Conservation (phyloP, 1,284 basidiomycete species). For the Apiotrichum veenhuisii region DNA sequence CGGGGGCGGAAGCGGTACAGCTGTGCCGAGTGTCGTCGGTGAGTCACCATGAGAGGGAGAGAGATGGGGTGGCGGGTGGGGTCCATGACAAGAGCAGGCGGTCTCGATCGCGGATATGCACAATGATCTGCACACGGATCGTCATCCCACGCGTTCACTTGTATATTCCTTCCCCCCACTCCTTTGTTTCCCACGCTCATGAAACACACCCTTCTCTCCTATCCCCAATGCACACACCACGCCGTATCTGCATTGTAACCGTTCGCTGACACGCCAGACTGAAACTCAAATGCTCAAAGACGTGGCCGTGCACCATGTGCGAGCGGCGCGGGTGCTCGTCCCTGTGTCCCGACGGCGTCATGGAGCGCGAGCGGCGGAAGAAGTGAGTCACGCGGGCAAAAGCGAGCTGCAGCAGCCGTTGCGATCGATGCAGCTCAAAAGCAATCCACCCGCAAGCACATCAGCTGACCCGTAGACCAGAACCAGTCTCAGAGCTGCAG, state of each 20-base stretch:
- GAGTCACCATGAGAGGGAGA: background rate
- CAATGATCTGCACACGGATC: too few relatives aligned
- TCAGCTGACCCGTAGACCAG: background rate
- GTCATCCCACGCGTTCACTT: too few relatives aligned
- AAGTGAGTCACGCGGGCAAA: background rate
- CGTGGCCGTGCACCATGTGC: conserved; percentile 22
- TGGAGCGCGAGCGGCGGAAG: conserved; percentile 8
- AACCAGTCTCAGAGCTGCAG: conserved; percentile 2
- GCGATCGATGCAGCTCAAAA: too few relatives aligned
- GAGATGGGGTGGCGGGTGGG: background rate
- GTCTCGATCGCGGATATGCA: too few relatives aligned
- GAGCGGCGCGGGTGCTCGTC: conserved; percentile 10
- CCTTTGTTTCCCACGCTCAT: too few relatives aligned
- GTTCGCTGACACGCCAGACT: too few relatives aligned
- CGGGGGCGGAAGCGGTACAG: conserved; percentile 15
- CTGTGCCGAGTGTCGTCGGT: conserved; percentile 22
- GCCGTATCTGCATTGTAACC: background rate
- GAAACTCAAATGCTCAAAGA: conserved; percentile 20
- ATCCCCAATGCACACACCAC: background rate
- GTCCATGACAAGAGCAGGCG: too few relatives aligned
- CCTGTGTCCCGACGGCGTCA: conserved; percentile 18
- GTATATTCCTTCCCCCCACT: too few relatives aligned
- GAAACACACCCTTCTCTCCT: background rate
- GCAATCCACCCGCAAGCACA: background rate
- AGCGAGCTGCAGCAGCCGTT: too few relatives aligned